Evolutionary conservation across 305 asterid species (phyloP).

Genomic region (Fraxinus sp.): DNA sequence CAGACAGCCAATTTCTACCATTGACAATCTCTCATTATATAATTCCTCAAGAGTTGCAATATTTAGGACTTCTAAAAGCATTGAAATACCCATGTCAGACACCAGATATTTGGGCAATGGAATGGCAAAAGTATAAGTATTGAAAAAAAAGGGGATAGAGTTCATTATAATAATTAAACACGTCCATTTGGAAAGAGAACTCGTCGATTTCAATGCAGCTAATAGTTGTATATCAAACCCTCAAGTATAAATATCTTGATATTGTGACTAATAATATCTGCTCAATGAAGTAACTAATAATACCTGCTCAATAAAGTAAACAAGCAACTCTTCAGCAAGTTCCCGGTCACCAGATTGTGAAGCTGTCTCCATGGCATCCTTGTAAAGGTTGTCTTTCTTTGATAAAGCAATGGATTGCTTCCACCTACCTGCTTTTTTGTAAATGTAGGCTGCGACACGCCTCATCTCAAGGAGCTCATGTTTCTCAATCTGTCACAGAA

Average conservation of each 20-base stretch:
- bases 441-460: slow-evolving; percentile 97
- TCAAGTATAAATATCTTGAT: neutral
- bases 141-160: neutral
- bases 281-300: slow-evolving; percentile 64
- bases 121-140: neutral
- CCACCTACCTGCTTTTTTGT: slow-evolving; percentile 99
- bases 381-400: slow-evolving; percentile 92
- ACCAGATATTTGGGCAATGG: slow-evolving; percentile 16
- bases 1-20: slow-evolving; percentile 15
- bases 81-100: neutral
- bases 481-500: slow-evolving; percentile 81
- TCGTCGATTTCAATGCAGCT: neutral
- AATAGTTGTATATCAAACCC: neutral
- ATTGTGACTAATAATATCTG: slow-evolving; percentile 47
- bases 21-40: neutral
- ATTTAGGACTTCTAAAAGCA: slow-evolving; percentile 6
- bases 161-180: neutral
- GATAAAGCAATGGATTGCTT: slow-evolving; percentile 94
- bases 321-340: slow-evolving; percentile 98
- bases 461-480: slow-evolving; percentile 99
- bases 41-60: neutral
- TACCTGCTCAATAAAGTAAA: slow-evolving; percentile 95
- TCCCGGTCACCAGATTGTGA: slow-evolving; percentile 99
- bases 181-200: neutral
- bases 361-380: slow-evolving; percentile 99